A percentile compares a stretch with the other conserved stretches of the same genome.
Conservation (phyloP, 2,329 filamentous ascomycete species). For the Beauveria caledonica region DNA sequence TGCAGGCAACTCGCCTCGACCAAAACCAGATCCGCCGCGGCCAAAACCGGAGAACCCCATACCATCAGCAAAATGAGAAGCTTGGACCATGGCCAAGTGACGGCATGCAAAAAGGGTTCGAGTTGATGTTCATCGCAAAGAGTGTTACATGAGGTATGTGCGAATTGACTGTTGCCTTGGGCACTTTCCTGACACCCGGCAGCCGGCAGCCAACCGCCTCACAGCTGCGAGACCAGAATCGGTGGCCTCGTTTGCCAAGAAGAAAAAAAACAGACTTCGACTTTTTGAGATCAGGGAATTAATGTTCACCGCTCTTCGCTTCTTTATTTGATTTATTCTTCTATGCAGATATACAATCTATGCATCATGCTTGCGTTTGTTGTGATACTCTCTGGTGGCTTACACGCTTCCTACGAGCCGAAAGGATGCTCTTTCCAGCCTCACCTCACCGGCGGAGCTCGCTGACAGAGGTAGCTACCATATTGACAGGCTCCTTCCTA, state of each 20-base stretch:
- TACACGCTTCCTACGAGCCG: not conserved
- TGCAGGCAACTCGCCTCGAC: not conserved
- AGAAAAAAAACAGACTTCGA: not conserved
- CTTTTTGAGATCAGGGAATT: not conserved
- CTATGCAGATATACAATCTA: not conserved
- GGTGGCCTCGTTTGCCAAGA: not conserved
- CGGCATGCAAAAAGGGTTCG: not conserved
- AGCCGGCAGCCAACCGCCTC: not conserved
- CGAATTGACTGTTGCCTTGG: too few species aligned
- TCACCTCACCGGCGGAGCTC: not conserved
- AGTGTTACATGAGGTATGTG: not conserved
- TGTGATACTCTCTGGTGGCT: not conserved
- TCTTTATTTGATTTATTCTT: not conserved
- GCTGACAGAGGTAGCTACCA: not conserved
- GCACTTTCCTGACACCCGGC: not conserved
- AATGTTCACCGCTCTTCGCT: not conserved
- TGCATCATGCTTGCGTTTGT: not conserved
- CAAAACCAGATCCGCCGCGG: constrained; percentile 5
- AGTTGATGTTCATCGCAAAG: not conserved
- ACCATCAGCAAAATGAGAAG: not conserved
- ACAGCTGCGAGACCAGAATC: not conserved
- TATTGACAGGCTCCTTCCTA: not conserved
- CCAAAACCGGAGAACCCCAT: not conserved
- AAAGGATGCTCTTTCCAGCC: not conserved
- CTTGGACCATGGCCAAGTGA: not conserved